These are phyloP conservation scores for Lasiodiplodia sp. DNA, from an alignment of 2,329 filamentous ascomycete species.

Conservation along the genomic window DNA sequence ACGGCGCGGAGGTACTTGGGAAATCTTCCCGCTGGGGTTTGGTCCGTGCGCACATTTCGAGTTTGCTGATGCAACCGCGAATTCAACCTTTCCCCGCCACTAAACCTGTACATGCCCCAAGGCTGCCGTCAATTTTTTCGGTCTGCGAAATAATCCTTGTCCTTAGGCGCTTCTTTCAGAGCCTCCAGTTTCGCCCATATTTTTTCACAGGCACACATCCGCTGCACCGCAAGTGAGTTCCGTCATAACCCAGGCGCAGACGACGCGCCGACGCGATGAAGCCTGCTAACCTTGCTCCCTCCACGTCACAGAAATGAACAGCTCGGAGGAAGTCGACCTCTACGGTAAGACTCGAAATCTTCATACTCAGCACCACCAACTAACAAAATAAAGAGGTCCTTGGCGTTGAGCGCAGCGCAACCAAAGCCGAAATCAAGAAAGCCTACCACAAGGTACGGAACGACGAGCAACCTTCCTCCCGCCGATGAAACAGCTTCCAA, in stretches of 20 bases:
- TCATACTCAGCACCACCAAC: slow-evolving; percentile 25
- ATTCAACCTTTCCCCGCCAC: not conserved
- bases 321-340: slow-evolving; percentile 63
- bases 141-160: not conserved
- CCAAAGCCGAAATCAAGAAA: slow-evolving; percentile 86
- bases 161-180: not conserved
- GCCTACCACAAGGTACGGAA: slow-evolving; percentile 86
- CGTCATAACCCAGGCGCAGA: slow-evolving; percentile 32
- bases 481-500: not conserved
- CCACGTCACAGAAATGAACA: slow-evolving; percentile 53
- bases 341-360: slow-evolving; percentile 53
- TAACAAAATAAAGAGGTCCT: slow-evolving; percentile 71
- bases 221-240: slow-evolving; percentile 19
- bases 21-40: slow-evolving; percentile 13
- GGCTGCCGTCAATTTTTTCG: slow-evolving; percentile 2
- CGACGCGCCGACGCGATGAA: not conserved
- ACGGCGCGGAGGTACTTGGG: slow-evolving; percentile 20
- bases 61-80: slow-evolving; percentile 22
- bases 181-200: not conserved
- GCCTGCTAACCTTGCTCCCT: slow-evolving; percentile 33
- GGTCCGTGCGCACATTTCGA: slow-evolving; percentile 1
- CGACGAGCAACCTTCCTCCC: not conserved
- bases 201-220: slow-evolving; percentile 13
- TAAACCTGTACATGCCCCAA: slow-evolving; percentile 7
- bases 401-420: slow-evolving; percentile 74